Evolutionary conservation across 2,329 filamentous ascomycete genomes (phyloP), one percentile per base, ranked within the genome.

Genomic region (Phaeosphaeriaceae sp.): DNA sequence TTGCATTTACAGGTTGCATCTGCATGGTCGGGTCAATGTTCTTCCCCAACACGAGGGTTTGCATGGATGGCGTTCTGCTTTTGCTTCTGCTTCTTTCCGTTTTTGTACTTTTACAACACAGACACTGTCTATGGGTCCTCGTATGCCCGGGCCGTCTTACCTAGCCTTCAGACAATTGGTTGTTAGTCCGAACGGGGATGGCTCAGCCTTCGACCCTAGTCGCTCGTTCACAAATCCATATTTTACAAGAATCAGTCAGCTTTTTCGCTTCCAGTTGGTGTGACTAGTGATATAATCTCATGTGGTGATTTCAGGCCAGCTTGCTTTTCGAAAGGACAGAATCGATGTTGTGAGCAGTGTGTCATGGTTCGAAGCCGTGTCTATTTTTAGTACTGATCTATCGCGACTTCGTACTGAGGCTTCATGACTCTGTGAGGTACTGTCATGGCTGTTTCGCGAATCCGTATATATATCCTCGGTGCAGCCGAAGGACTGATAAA

Each of bases 351-450:
- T 27, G 22, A 22, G 20, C 25, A n/a, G 10, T 24, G 20, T n/a
- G 15, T 17, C 22, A n/a, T 22, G 21, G 21, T 10, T 17, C 24
- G 6, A 25, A 25, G 36, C 27, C 22, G 40, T 22, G 25, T 53
- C 60, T 62, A 64, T 62, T 64, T 64, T 62, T 64, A 64, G 62
- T 40, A 20, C 19, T 20, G 25, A 42, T 20, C 36, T 45, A 53
- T 47, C 41, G 54, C 47, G 47, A 51, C 52, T 53, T 41, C 56
- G 62, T 57, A 51, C 55, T 17, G 17, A 27, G 22, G 17, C 24
- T 27, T 15, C 13, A 48, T 24, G 22, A 22, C 15, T 22, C 17
- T n/a, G 45, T 48, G 41, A 22, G 45, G 25, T 27, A 9, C 25
- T 4, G 25, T 27, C 25, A 27, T 27, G 9, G 25, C 25, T 27